Base-by-base conservation (phyloP, 148 eudicot species). In the Salicornia ramosissima region DNA sequence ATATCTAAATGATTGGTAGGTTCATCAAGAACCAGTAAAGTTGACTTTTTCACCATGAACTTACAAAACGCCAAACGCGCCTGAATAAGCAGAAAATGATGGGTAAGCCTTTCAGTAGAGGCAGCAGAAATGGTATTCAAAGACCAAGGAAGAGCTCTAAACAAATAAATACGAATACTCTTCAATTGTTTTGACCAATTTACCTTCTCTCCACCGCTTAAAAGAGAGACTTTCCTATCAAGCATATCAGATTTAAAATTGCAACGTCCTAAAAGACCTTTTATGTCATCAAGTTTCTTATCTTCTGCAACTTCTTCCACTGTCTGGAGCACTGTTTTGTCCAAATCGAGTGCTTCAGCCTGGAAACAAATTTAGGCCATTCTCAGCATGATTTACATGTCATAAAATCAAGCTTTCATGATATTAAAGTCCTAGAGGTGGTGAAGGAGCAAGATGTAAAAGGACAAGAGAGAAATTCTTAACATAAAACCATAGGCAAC, bases 171-270 rank as follows among this genome's bases (percentile, higher is more conserved):
- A 30, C 11, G 21, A 36, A 36, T n/a, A n/a, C 14, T 14, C 67
- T 33, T 22, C 6, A 43, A 18, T 29, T 64, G 10, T 3, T 30
- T 15, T 55, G 71, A 52, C 34, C 5, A 65, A 53, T 22, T 62
- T 80, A 88, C 98, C 92, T 94, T 90, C 83, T 94, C 98, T 60
- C 96, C 98, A 66, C 97, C 98, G 79, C 98, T 94, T 71, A 94
- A 75, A 74, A 94, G 81, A 45, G 92, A 84, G 65, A 94, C 98
- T 76, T 87, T 94, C 75, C 97, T 83, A 74, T 94, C 98, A 70
- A 94, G 97, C 97, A 94, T 90, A 71, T 94, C 96, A 60, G 98
- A 80, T 79, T 94, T 94, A 66, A 94, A 94, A 79, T 88, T 90
- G 70, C 87, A 90, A 53, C 96, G 92, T 18, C 98, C 98, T 59